These are phyloP conservation scores for Trichosporon sp. DNA, from an alignment of 1,284 basidiomycete species.

Conservation along the genomic window DNA sequence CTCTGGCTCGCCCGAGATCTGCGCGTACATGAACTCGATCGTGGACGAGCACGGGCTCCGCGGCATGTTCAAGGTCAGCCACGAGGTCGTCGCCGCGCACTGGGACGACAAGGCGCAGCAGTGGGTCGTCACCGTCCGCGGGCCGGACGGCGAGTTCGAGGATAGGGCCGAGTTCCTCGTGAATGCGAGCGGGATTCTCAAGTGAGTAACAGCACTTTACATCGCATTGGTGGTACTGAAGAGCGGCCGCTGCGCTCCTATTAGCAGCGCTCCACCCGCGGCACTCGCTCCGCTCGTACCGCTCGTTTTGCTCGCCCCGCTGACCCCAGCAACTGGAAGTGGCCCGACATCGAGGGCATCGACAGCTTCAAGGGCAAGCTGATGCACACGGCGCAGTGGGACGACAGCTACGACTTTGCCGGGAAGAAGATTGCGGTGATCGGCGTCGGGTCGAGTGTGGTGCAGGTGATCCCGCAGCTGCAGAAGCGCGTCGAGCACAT, in stretches of 20 bases:
- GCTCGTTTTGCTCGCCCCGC: neutral
- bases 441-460: slow-evolving; percentile 17
- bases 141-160: slow-evolving; percentile 10
- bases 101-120: slow-evolving; percentile 28
- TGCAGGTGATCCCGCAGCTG: slow-evolving; percentile 28
- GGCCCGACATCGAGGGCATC: slow-evolving; percentile 29
- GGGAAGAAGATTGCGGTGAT: slow-evolving; percentile 21
- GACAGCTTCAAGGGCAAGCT: slow-evolving; percentile 28
- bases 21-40: slow-evolving; percentile 28
- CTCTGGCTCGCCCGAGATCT: slow-evolving; percentile 30
- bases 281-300: neutral
- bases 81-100: slow-evolving; percentile 27
- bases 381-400: slow-evolving; percentile 31
- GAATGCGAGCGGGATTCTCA: slow-evolving; percentile 30
- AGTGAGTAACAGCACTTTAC: neutral
- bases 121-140: slow-evolving; percentile 29
- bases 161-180: slow-evolving; percentile 38
- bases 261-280: no score
- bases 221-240: no score
- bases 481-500: slow-evolving; percentile 17
- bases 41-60: slow-evolving; percentile 28
- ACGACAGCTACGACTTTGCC: slow-evolving; percentile 13
- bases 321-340: slow-evolving; percentile 4
- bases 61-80: slow-evolving; percentile 30
- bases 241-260: no score